Conservation (phyloP, 2,329 filamentous ascomycete genomes). For the Nothopassalora personata region DNA sequence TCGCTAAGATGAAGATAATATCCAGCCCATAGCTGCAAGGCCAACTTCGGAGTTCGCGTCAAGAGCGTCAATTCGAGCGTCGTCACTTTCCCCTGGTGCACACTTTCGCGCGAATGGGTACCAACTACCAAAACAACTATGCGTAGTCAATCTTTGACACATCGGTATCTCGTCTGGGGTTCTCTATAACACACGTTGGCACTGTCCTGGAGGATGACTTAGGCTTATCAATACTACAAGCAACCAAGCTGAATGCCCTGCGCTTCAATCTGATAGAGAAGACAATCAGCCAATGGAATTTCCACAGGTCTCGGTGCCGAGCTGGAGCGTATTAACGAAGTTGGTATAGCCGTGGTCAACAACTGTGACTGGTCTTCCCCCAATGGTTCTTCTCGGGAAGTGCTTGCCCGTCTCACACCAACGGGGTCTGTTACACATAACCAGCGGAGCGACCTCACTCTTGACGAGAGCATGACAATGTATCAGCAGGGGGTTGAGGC, state of each 20-base stretch:
- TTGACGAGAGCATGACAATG: not conserved
- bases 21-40: not conserved
- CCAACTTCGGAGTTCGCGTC: not conserved
- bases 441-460: not conserved
- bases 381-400: not conserved
- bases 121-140: too few relatives aligned
- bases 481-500: not conserved
- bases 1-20: not conserved
- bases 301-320: not conserved
- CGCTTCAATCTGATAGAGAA: not conserved
- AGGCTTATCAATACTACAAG: not conserved
- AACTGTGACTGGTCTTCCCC: not conserved
- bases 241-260: not conserved
- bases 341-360: not conserved
- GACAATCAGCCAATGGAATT: not conserved
- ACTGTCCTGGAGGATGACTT: not conserved
- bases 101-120: not conserved
- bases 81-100: not conserved
- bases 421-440: not conserved
- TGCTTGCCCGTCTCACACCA: not conserved
- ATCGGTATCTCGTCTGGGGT: not conserved
- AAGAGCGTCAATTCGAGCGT: not conserved
- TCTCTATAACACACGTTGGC: not conserved
- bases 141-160: not conserved
- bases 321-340: not conserved